Conservation (phyloP, 140 eudicot species). For the Anethum foeniculum region DNA sequence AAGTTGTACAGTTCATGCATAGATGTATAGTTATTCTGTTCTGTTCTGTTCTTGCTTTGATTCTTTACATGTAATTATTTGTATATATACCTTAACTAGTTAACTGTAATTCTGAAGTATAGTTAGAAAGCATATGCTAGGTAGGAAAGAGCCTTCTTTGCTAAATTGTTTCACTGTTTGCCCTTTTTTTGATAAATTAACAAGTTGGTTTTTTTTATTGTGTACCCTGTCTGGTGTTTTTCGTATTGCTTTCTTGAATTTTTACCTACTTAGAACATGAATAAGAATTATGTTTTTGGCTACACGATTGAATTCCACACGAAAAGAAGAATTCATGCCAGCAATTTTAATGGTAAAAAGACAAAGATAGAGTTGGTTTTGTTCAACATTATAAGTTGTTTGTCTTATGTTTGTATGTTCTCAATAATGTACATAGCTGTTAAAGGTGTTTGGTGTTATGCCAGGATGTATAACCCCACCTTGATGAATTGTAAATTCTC, state of each 20-base stretch:
- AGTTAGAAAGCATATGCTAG: background rate
- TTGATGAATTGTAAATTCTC: conserved; percentile 8
- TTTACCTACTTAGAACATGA: background rate
- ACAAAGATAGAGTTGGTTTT: background rate
- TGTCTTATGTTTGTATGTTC: conserved; percentile 11
- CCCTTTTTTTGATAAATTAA: background rate
- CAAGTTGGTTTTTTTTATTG: background rate
- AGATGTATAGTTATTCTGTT: background rate
- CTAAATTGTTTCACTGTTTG: background rate
- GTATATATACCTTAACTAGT: background rate
- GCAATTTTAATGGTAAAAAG: background rate
- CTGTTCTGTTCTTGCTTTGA: background rate
- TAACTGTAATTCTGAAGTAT: background rate
- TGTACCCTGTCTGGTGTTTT: background rate
- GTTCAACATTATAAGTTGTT: background rate
- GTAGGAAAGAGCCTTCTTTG: background rate
- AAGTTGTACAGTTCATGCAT: background rate
- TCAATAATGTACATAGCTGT: conserved; percentile 5
- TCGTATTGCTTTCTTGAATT: background rate
- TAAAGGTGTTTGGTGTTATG: conserved; percentile 14
- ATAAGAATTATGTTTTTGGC: background rate
- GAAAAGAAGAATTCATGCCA: background rate
- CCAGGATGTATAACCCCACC: background rate
- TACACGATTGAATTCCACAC: background rate
- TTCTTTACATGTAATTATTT: background rate